Evolutionary conservation across 768 basidiomycete genomes (phyloP), one percentile per base, ranked within the genome.

Genomic region (Lactarius tabidus): DNA sequence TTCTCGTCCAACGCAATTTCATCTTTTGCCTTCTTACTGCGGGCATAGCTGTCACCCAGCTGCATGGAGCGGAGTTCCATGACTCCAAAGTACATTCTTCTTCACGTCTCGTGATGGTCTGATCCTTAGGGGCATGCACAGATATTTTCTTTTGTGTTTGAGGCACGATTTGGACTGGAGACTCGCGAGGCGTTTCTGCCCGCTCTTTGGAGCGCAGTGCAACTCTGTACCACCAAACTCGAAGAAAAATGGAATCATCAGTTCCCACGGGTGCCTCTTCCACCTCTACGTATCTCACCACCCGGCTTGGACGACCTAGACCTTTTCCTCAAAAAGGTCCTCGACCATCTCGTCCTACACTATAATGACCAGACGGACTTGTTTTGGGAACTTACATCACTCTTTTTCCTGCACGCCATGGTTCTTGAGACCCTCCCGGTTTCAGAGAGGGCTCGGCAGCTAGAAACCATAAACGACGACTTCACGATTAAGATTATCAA

Each of bases 91-190:
- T 84, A 18, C 23, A 74, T 29, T 51, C 48, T 23, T 26, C n/a
- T 35, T 29, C 28, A 5, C 15, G 35, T 45, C 53, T 48, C 51
- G 62, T 48, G 39, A 29, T 31, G 7, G 28, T 59, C 38, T 57
- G 20, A 8, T 39, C 17, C 62, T 17, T 33, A 33, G 15, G 10
- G 29, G 55, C 12, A 60, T 33, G 35, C 18, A 8, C 68, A 89
- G 88, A 81, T 88, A 43, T 72, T 83, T 15, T 78, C 88, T 0
- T 88, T 89, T 67, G 79, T 90, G 14, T 84, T 77, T 68, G 69
- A 80, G 70, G 72, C 74, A 54, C 60, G 72, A 10, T 69, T 72
- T 26, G 72, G 72, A 43, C 52, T 52, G 10, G 39, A 72, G 5
- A 66, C 71, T 15, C 71, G 64, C 2, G 45, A 59, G 3, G 48